Base-by-base conservation (phyloP, 2,329 filamentous ascomycete genomes). In the Endoconidiophora laricicola region DNA sequence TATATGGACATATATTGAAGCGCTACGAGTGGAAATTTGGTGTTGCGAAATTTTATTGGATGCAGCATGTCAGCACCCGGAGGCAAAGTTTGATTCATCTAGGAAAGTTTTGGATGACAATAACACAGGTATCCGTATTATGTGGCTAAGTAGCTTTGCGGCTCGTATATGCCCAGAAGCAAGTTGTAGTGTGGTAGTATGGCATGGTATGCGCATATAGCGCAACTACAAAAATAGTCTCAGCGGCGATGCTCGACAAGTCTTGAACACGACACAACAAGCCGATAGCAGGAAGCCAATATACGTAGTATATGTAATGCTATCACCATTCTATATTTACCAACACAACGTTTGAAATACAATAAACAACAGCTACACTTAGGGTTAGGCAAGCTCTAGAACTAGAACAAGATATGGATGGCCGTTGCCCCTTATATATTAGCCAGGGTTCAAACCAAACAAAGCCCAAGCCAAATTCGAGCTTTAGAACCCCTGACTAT, bases 381-480 rank as follows among this genome's bases (percentile, higher is more conserved):
- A 42, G 39, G 22, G n/a, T 42, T 18, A n/a, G 9, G 7, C 7
- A 43, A 43, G 10, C 29, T 33, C 12, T 44, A 16, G 24, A 5
- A 44, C 6, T 40, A 22, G 20, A 16, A 12, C n/a, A 40, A 10
- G 26, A 16, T 23, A 23, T 42, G 29, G 38, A 26, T 41, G 18
- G 26, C 33, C 40, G 24, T 12, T 42, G 39, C 40, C 47, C 47
- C 41, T 38, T 44, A 49, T 49, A 49, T 44, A 44, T 36, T 38
- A 49, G 40, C 38, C 40, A 49, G 47, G 47, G 47, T 36, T 40
- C 39, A 26, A 44, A 44, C 47, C 47, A 49, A 29, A 43, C 40
- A 46, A 49, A 49, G 29, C 47, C 33, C 24, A 26, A 20, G 20
- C 44, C 44, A 46, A 39, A 22, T 22, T 46, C 47, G 22, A 49